Percentiles rank a stretch among this genome's conserved stretches.
Conservation (phyloP, 306 rosid species). For the Corylus avellana region DNA sequence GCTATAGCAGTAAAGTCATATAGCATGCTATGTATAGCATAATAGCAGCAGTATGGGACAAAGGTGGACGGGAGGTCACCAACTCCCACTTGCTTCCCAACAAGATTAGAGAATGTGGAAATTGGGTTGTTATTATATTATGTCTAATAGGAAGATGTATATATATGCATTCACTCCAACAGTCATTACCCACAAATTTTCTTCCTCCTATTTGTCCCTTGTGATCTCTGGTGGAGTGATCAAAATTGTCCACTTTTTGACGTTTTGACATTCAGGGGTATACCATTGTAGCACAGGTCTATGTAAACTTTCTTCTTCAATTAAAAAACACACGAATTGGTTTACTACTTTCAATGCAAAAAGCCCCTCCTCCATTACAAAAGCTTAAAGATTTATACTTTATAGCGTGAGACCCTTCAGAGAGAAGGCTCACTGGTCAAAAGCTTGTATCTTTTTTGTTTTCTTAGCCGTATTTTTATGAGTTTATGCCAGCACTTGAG, state of each 20-base stretch:
- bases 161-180: slow-evolving; percentile 3
- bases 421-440: slow-evolving; percentile 55
- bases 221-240: slow-evolving; percentile 35
- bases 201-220: slow-evolving; percentile 40
- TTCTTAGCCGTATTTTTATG: slow-evolving; percentile 35
- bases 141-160: background rate
- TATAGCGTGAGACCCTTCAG: slow-evolving; percentile 31
- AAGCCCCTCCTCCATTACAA: slow-evolving; percentile 42
- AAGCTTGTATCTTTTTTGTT: slow-evolving; percentile 30
- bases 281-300: slow-evolving; percentile 38
- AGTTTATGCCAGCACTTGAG: slow-evolving; percentile 38
- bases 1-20: slow-evolving; percentile 18
- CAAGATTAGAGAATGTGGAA: slow-evolving; percentile 68
- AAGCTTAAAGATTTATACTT: slow-evolving; percentile 44
- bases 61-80: slow-evolving; percentile 53
- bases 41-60: slow-evolving; percentile 43
- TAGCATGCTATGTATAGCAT: background rate
- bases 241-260: slow-evolving; percentile 46
- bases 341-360: slow-evolving; percentile 62
- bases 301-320: slow-evolving; percentile 45
- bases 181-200: slow-evolving; percentile 30
- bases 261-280: slow-evolving; percentile 71
- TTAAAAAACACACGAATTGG: slow-evolving; percentile 37
- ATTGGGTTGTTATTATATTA: slow-evolving; percentile 26
- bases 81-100: slow-evolving; percentile 77